These are phyloP conservation scores for Ganoderma lucidum DNA, from an alignment of 1,284 basidiomycete species.

Conservation along the genomic window DNA sequence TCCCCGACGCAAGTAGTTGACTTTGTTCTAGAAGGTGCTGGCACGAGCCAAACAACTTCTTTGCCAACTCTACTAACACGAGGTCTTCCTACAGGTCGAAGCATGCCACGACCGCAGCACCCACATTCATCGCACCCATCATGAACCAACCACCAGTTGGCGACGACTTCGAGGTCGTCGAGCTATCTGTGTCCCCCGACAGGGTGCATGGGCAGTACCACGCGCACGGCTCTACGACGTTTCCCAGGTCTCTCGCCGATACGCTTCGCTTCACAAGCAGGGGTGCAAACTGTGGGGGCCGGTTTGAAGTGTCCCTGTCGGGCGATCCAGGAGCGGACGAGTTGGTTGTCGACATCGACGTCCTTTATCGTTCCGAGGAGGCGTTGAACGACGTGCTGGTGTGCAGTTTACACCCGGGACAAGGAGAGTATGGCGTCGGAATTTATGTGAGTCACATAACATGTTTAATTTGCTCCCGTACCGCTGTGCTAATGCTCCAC, in stretches of 20 bases:
- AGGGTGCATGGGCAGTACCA: neutral
- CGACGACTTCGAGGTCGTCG: conserved; percentile 2
- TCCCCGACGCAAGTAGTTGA: neutral
- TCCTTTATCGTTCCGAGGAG: conserved; percentile 30
- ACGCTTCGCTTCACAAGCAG: conserved; percentile 37
- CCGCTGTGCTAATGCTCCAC: neutral
- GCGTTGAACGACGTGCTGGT: conserved; percentile 32
- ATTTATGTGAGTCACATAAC: neutral
- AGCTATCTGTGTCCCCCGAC: neutral
- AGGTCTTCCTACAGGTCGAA: neutral
- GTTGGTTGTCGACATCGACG: conserved; percentile 34
- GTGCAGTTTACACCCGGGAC: conserved; percentile 12
- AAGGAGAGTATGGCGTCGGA: conserved; percentile 14
- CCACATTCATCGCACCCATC: neutral
- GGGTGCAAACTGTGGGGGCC: conserved; percentile 37
- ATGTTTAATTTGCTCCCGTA: too few species aligned
- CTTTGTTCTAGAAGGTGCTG: conserved; percentile 1
- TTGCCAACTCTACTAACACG: neutral
- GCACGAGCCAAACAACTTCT: neutral
- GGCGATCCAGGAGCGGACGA: conserved; percentile 25
- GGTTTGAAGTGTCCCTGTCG: conserved; percentile 33
- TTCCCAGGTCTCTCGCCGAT: conserved; percentile 34
- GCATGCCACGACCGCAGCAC: conserved; percentile 2
- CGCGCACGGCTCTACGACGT: conserved; percentile 33
- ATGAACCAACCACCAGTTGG: conserved; percentile 1